Percentiles rank a stretch among this genome's conserved stretches.
Conservation (phyloP, 495 filamentous ascomycete genomes). For the Aspergillus wentii region DNA sequence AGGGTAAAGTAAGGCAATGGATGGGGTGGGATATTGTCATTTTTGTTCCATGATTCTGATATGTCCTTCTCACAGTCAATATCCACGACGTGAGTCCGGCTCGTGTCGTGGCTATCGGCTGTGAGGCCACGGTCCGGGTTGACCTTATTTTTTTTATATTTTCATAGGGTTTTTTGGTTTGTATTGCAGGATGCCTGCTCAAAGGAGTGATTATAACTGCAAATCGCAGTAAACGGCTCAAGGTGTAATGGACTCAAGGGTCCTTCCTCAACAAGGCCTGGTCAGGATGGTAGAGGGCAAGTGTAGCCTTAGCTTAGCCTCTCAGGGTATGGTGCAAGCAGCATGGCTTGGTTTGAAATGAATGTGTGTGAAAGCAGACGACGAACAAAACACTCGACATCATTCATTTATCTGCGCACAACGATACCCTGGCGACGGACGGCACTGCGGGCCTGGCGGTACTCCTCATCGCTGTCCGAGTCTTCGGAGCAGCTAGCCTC, state of each 20-base stretch:
- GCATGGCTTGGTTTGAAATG: too few species aligned
- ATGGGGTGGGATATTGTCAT: not conserved
- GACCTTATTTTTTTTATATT: constrained; percentile 6
- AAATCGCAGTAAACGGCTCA: not conserved
- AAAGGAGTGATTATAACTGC: not conserved
- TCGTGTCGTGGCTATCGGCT: constrained; percentile 7
- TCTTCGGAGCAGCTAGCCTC: constrained; percentile 45
- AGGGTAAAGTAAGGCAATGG: not conserved
- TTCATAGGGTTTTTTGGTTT: constrained; percentile 17
- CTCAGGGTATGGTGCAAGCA: too few species aligned
- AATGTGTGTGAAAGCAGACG: not conserved
- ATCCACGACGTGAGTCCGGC: constrained; percentile 17
- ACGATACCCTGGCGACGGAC: constrained; percentile 75
- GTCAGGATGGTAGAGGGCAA: too few species aligned
- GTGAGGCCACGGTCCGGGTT: constrained; percentile 3
- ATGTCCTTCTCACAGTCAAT: not conserved
- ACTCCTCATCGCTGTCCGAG: constrained; percentile 61
- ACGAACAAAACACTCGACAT: not conserved
- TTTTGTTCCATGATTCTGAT: not conserved
- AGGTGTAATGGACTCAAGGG: not conserved
- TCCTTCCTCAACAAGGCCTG: too few species aligned
- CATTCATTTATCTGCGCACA: constrained; percentile 46
- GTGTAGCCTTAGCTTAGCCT: too few species aligned
- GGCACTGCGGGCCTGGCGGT: constrained; percentile 34
- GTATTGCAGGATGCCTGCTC: not conserved